A percentile compares a stretch with the other conserved stretches of the same genome.
Evolutionary conservation across 176 grass and related monocot species (phyloP).

Genomic region (Carex kokanica): DNA sequence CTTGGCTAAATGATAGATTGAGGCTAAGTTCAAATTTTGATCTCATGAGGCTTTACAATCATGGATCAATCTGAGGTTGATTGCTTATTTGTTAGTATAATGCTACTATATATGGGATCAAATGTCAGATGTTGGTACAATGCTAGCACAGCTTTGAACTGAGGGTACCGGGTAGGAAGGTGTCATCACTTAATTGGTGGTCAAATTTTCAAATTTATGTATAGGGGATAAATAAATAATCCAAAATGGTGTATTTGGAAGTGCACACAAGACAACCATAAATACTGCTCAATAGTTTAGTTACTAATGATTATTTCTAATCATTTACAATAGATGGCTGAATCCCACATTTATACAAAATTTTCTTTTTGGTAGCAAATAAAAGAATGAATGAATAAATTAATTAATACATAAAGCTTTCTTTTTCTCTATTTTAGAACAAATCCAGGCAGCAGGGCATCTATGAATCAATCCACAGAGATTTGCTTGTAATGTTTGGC

Average conservation of each 20-base stretch:
- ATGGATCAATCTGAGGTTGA: constrained; percentile 9
- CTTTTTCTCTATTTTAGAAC: constrained; percentile 42
- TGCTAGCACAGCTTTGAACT: not conserved
- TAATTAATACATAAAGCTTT: not conserved
- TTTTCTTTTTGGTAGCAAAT: not conserved
- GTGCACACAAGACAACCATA: not conserved
- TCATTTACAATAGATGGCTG: not conserved
- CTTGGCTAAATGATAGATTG: not conserved
- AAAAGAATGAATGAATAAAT: not conserved
- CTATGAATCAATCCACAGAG: constrained; percentile 62
- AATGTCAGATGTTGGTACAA: not conserved
- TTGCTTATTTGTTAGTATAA: not conserved
- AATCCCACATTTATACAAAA: not conserved
- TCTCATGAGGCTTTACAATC: not conserved
- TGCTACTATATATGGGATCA: not conserved
- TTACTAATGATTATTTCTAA: not conserved
- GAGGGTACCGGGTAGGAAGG: not conserved
- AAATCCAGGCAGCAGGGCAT: constrained; percentile 77
- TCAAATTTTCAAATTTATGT: not conserved
- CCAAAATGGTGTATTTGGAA: not conserved
- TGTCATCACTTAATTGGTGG: not conserved
- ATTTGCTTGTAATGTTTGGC: constrained; percentile 67
- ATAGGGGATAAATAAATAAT: not conserved
- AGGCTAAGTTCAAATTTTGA: constrained; percentile 3
- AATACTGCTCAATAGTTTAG: not conserved